phyloP scores from a whole-genome alignment of 495 filamentous ascomycete species.

The Penicillium odoratum region DNA sequence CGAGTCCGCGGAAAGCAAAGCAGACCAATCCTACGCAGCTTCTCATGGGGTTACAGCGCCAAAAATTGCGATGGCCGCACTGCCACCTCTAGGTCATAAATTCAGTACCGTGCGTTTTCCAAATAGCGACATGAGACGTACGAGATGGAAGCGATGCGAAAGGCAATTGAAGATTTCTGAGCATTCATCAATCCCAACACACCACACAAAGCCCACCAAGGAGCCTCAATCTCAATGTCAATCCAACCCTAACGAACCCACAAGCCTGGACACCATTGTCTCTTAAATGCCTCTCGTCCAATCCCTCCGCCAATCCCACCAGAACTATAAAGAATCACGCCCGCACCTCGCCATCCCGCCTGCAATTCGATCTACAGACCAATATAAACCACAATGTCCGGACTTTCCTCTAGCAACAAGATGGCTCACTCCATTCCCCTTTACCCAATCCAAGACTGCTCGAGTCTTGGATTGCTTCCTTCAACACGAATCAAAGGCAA shows the following conservation, averaged over 20 bases:
- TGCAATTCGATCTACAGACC: conserved; percentile 23
- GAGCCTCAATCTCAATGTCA: not conserved
- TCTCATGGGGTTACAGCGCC: no score
- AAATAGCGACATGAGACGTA: not conserved
- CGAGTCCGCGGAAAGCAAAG: no score
- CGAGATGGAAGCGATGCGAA: not conserved
- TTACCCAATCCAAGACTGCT: not conserved
- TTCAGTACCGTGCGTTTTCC: not conserved
- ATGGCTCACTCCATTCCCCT: not conserved
- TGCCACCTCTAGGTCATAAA: not conserved
- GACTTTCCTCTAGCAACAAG: no score
- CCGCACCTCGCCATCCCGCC: conserved; percentile 51
- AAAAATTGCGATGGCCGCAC: not conserved
- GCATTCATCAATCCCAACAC: not conserved
- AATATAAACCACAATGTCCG: no score
- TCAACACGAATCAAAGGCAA: not conserved
- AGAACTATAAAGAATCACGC: conserved; percentile 66
- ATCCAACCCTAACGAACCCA: not conserved
- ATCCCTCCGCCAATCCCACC: conserved; percentile 61
- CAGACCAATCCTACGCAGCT: no score
- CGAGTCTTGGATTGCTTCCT: not conserved
- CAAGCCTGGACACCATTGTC: conserved; percentile 62
- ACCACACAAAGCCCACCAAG: not conserved
- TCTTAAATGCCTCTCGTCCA: conserved; percentile 66
- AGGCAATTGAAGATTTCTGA: not conserved